Conservation (phyloP, 345 rosid species). For the Abelmoschus esculentus region DNA sequence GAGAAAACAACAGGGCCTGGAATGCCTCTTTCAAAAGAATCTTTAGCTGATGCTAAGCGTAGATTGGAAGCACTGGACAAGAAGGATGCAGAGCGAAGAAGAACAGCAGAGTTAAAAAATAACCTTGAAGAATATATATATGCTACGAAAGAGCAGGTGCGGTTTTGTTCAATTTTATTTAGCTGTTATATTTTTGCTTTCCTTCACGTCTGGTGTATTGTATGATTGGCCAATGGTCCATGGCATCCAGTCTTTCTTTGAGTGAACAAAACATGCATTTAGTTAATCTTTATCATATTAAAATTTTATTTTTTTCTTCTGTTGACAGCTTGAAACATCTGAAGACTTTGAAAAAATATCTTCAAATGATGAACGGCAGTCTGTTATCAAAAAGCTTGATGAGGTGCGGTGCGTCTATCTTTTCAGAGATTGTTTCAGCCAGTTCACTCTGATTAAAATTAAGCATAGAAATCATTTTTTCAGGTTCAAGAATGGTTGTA, state of each 20-base stretch:
- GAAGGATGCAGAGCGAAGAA: conserved; percentile 83
- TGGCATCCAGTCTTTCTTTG: neutral
- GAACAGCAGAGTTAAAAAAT: conserved; percentile 91
- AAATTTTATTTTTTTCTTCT: neutral
- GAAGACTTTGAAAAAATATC: conserved; percentile 69
- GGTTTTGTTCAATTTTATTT: neutral
- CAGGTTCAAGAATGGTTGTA: conserved; percentile 99
- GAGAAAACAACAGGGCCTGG: conserved; percentile 85
- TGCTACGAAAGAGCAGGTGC: conserved; percentile 92
- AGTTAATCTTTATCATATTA: neutral
- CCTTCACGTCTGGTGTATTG: neutral
- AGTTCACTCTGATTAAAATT: neutral
- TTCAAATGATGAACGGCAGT: conserved; percentile 64
- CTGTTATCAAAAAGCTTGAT: conserved; percentile 76
- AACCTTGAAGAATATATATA: conserved; percentile 89
- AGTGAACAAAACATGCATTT: neutral
- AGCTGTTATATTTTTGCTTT: conserved; percentile 5
- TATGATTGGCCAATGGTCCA: neutral
- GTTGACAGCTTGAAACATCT: conserved; percentile 62
- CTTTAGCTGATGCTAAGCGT: conserved; percentile 55
- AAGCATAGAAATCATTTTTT: neutral
- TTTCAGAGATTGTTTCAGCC: conserved; percentile 4
- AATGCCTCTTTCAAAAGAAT: conserved; percentile 55
- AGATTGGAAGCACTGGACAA: conserved; percentile 72
- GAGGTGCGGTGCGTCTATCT: conserved; percentile 46